Conservation (phyloP, 139 green algal species). For the Coelastrella sp. region DNA sequence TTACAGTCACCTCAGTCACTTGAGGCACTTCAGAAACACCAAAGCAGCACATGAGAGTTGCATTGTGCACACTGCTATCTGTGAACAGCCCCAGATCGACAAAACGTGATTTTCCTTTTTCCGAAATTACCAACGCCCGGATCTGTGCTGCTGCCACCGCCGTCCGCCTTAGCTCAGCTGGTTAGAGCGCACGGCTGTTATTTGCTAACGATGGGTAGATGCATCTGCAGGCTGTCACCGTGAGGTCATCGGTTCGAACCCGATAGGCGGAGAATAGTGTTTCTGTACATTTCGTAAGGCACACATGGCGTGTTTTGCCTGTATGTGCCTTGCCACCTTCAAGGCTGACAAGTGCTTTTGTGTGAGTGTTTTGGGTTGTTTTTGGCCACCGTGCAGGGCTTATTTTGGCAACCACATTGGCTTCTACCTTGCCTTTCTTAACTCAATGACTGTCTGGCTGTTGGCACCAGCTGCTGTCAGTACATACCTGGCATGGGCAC, state of each 20-base stretch:
- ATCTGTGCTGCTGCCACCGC: neutral
- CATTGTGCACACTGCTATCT: too few relatives aligned
- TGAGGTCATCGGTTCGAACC: slow-evolving; percentile 34
- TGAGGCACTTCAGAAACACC: too few relatives aligned
- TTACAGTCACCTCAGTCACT: too few relatives aligned
- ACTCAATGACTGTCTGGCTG: slow-evolving; percentile 15
- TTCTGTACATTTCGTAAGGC: neutral
- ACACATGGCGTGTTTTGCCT: neutral
- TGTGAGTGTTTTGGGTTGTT: neutral
- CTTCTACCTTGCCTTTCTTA: slow-evolving; percentile 23
- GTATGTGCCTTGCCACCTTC: neutral
- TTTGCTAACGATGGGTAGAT: neutral
- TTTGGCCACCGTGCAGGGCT: neutral
- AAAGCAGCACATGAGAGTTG: too few relatives aligned
- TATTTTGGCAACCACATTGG: slow-evolving; percentile 26
- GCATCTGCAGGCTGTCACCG: neutral
- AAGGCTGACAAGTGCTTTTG: too few relatives aligned
- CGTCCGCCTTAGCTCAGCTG: slow-evolving; percentile 35
- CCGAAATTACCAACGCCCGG: too few relatives aligned
- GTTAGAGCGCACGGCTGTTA: slow-evolving; percentile 41
- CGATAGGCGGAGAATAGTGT: slow-evolving; percentile 11
- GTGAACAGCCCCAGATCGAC: too few relatives aligned
- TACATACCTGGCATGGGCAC: neutral
- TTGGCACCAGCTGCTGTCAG: neutral
- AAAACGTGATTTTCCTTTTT: too few relatives aligned